Evolutionary conservation across 176 grass and related monocot genomes (phyloP), one percentile per base, ranked within the genome.

Genomic region (Carex pumila): DNA sequence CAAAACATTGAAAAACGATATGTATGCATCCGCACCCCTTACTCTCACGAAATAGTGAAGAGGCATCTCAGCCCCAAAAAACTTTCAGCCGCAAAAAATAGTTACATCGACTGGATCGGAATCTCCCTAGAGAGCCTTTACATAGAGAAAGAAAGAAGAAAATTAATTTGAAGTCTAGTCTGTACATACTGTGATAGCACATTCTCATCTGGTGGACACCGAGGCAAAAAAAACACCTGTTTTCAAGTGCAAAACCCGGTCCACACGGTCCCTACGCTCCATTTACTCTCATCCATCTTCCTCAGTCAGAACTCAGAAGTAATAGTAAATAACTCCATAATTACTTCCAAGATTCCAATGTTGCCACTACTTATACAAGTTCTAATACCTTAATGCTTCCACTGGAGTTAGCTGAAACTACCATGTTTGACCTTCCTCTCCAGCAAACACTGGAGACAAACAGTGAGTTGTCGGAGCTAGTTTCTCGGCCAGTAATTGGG

Each of bases 381-480:
- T 94, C 90, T 83, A 99, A 89, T 36, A 99, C 97, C 79, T 99
- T 96, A 65, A 99, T 99, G 87, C 91, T 99, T 19, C 97, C 97
- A 69, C 56, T 96, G 79, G 91, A 96, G 87, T 92, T 99, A 68
- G 97, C 91, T 12, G 93, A 90, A 82, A 99, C 72, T 84, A 99
- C 91, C 97, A 99, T 99, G 68, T 99, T 94, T 8, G 91, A 95
- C 62, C 81, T 96, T 64, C 91, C 88, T 91, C 93, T 91, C 93
- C 93, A 99, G 72, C 93, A 95, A 66, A 99, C 91, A 59, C 91
- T 96, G 3, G 97, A 99, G 59, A 99, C 93, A 83, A 99, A 99
- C 37, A 92, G 97, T 7, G 90, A 86, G 61, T 85, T 92, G 79
- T 94, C 90, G 54, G 94, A 91, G 30, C 87, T 92, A 52, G 90